Conservation (phyloP, 768 basidiomycete genomes). For the Mycena belliarum region DNA sequence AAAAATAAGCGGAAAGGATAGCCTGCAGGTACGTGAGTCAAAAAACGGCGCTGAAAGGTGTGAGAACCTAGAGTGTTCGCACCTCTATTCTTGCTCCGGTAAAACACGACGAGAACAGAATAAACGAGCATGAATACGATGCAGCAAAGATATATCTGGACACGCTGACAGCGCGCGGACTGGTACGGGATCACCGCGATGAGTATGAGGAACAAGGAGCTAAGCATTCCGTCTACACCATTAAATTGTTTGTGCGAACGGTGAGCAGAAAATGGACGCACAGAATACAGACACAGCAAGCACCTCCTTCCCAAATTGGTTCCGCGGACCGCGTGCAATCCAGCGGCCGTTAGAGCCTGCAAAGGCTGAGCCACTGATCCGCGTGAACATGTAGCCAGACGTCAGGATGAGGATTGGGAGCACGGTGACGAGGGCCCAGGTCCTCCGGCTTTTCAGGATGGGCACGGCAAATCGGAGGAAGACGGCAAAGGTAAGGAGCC, state of each 20-base stretch:
- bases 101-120: constrained; percentile 82
- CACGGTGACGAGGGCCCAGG: constrained; percentile 67
- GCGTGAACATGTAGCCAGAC: constrained; percentile 95
- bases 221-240: constrained; percentile 77
- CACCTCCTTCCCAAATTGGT: constrained; percentile 91
- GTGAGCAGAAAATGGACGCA: constrained; percentile 44
- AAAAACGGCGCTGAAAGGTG: neutral
- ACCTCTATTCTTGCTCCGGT: constrained; percentile 91
- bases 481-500: constrained; percentile 49
- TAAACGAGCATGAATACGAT: constrained; percentile 80
- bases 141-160: constrained; percentile 90
- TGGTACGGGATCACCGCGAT: constrained; percentile 80
- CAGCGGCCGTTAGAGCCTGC: constrained; percentile 64
- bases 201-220: constrained; percentile 77
- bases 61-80: constrained; percentile 24
- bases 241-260: constrained; percentile 7
- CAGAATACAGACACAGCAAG: constrained; percentile 85
- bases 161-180: constrained; percentile 68
- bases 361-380: constrained; percentile 81
- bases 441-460: constrained; percentile 70
- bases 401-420: constrained; percentile 79
- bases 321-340: constrained; percentile 88
- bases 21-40: constrained; percentile 38
- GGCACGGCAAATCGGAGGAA: constrained; percentile 63
- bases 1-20: constrained; percentile 82